Evolutionary conservation across 345 rosid genomes (phyloP).

Genomic region (Theobroma cacao): DNA sequence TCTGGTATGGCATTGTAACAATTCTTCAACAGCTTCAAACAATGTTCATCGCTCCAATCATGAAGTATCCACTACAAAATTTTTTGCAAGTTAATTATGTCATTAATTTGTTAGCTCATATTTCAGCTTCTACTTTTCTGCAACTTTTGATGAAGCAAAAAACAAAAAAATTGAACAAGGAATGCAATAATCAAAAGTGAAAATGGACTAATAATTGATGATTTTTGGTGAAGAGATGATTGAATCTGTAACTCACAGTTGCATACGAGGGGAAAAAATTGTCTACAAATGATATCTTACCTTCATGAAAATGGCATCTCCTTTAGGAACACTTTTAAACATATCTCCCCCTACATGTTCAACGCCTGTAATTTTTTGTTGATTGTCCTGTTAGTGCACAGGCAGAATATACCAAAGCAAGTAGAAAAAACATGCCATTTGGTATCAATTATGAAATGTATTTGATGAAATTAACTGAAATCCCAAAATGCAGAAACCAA

Average conservation of each 20-base stretch:
- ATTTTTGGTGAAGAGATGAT: not conserved
- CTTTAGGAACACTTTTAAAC: constrained; percentile 32
- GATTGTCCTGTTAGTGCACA: not conserved
- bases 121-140: no score
- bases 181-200: no score
- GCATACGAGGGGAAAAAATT: not conserved
- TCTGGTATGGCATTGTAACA: constrained; percentile 18
- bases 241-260: not conserved
- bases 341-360: constrained; percentile 42
- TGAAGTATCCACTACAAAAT: constrained; percentile 41
- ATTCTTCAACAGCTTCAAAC: constrained; percentile 33
- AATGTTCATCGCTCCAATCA: constrained; percentile 44
- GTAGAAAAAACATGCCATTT: not conserved
- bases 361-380: constrained; percentile 3
- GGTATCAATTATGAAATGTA: no score
- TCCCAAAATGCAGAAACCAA: no score
- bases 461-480: no score
- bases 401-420: not conserved
- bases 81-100: not conserved
- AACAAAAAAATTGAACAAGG: no score
- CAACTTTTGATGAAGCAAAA: not conserved
- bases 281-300: not conserved
- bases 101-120: not conserved
- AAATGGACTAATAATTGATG: not conserved
- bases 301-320: constrained; percentile 24